Base-by-base conservation (phyloP, 768 basidiomycete genomes). In the Phaeolepiota aurea region DNA sequence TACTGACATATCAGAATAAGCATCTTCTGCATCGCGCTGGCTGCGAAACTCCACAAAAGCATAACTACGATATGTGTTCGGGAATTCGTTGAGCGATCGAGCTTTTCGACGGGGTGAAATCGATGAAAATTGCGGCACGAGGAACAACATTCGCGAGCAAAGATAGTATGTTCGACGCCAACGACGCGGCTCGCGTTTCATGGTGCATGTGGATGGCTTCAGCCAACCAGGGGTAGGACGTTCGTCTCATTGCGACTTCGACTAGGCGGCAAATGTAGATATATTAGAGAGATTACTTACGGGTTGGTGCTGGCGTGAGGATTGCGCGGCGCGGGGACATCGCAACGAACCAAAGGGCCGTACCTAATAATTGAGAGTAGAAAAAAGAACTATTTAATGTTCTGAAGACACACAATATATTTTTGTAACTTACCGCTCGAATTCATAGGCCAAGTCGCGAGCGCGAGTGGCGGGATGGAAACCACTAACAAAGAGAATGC, bases 311-410 rank as follows among this genome's bases (percentile, higher is more conserved):
- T 74, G 13, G 82, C 76, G 47, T 81, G 71, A 0, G 81, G 78
- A 62, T 86, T 85, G 48, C 87, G 79, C 1, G 87, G 85, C 1
- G 88, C 89, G 13, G 88, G 88, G 12, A 92, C 87, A 55, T 92
- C 89, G 64, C 89, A 92, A 44, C 88, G 84, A 45, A 90, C 75
- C 20, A 92, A 71, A 41, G 82, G 82, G 13, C 88, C 88, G 49
- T 71, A 91, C 42, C 87, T 90, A 55, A n/a, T 44, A n/a, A n/a
- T n/a, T n/a, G n/a, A n/a, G n/a, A n/a, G 47, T 37, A 14, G 15
- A 20, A 19, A 15, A 16, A 44, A 19, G 12, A n/a, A n/a, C n/a
- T n/a, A n/a, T n/a, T n/a, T n/a, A n/a, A n/a, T n/a, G n/a, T n/a
- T n/a, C 20, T 28, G 23, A 35, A 32, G 38, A 38, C 43, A 4